These are phyloP conservation scores for Wickerhamomyces silvicola DNA, from an alignment of 805 yeast genomes.

Conservation along the genomic window DNA sequence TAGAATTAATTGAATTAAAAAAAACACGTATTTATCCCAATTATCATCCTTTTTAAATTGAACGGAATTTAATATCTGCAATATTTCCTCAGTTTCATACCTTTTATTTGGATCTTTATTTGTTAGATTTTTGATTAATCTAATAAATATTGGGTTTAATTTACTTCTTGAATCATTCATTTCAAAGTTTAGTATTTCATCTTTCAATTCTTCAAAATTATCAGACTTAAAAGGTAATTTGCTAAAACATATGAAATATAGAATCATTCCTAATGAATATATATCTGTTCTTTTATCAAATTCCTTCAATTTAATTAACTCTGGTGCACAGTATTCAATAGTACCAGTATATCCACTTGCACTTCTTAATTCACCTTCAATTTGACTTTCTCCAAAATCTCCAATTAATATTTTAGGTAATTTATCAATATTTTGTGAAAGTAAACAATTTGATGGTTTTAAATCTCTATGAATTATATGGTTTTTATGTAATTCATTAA, in stretches of 20 bases:
- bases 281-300: constrained; percentile 72
- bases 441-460: constrained; percentile 81
- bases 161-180: constrained; percentile 15
- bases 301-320: constrained; percentile 32
- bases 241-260: constrained; percentile 69
- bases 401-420: constrained; percentile 74
- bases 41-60: neutral
- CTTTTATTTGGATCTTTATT: constrained; percentile 31
- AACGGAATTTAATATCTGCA: constrained; percentile 21
- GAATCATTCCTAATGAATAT: constrained; percentile 79
- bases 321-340: constrained; percentile 84
- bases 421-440: constrained; percentile 25
- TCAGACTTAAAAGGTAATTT: constrained; percentile 48
- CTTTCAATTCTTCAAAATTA: constrained; percentile 26
- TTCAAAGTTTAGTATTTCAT: constrained; percentile 24
- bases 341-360: constrained; percentile 88
- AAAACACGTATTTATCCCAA: neutral
- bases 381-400: constrained; percentile 85
- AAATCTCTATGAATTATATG: constrained; percentile 85
- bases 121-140: constrained; percentile 34
- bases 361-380: constrained; percentile 55
- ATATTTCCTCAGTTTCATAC: constrained; percentile 36
- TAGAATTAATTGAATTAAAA: too few species aligned
- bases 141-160: constrained; percentile 26
- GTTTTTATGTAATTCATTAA: constrained; percentile 61